Percentiles rank a stretch among this genome's conserved stretches.
These are phyloP conservation scores for Castanea crenata DNA, from an alignment of 306 rosid species.

Conservation along the genomic window DNA sequence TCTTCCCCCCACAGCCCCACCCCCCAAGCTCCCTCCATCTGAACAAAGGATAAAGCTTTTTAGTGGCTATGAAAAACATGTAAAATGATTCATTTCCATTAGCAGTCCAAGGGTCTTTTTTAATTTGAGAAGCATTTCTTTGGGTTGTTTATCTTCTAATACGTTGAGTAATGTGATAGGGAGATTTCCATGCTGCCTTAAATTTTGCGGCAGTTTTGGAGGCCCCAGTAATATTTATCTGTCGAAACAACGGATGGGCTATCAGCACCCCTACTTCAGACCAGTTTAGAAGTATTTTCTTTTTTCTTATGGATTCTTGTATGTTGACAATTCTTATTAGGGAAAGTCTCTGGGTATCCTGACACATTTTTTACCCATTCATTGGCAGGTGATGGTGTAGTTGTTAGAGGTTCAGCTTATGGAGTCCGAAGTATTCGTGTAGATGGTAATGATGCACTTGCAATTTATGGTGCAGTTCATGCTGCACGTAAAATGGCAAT, in stretches of 20 bases:
- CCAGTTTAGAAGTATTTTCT: constrained; percentile 77
- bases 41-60: not conserved
- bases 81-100: constrained; percentile 1
- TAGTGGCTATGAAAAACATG: not conserved
- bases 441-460: constrained; percentile 91
- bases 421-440: constrained; percentile 86
- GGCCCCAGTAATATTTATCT: constrained; percentile 85
- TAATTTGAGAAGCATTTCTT: not conserved
- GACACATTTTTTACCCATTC: constrained; percentile 16
- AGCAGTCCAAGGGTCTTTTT: constrained; percentile 1
- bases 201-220: constrained; percentile 92
- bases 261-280: constrained; percentile 94
- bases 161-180: constrained; percentile 44
- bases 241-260: constrained; percentile 99
- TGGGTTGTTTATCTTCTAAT: constrained; percentile 18
- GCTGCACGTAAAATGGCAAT: constrained; percentile 85
- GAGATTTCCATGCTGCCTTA: constrained; percentile 93
- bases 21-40: too few species aligned
- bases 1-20: too few species aligned
- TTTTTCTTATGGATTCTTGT: constrained; percentile 14
- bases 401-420: constrained; percentile 76
- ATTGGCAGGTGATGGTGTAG: constrained; percentile 82
- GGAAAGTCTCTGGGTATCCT: constrained; percentile 17
- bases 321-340: not conserved
- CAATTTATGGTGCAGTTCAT: constrained; percentile 69